Evolutionary conservation across 2,329 filamentous ascomycete species (phyloP), one percentile per base, ranked within the genome.

Genomic region (Penicillium brevicompactum): DNA sequence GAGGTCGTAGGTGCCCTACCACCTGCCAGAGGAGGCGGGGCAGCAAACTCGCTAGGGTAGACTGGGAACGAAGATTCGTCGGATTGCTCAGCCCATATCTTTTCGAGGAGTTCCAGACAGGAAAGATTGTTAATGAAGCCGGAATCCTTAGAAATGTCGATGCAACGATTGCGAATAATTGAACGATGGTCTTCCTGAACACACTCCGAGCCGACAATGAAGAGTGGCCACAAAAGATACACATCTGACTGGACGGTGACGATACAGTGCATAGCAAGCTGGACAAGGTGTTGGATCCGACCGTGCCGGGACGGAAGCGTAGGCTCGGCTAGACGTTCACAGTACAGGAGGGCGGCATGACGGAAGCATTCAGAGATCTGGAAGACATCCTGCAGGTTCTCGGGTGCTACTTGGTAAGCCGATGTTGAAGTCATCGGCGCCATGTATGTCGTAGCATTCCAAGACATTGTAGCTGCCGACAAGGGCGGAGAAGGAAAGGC

Each of bases 81-180:
- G 0, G 66, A 61, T 41, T 69, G 64, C 18, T 67, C 82, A 11
- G 80, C 80, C 92, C 93, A 97, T 14, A 96, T 83, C 66, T 87
- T 86, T 78, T 97, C 92, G 41, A 97, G 76, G 4, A 96, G 86
- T 66, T 94, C 90, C 24, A 97, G 81, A 7, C 90, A 91, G 6
- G 89, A 89, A 40, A 95, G 82, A 70, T 96, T 97, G 76, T 96
- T 97, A 80, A 92, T 90, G 76, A 97, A 97, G 1, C 92, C 92
- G 51, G 89, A 93, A 62, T 93, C 89, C 30, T 86, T 84, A 80
- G 93, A 92, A 62, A 97, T 93, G 68, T 93, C 91, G 43, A 87
- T 82, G 75, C 91, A 96, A 64, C 92, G 88, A 62, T 85, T 82
- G 50, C 92, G 86, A 49, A 97, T 88, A 55, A 92, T 85, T 54